Base-by-base conservation (phyloP, 345 rosid species). In the Cardamine resedifolia region DNA sequence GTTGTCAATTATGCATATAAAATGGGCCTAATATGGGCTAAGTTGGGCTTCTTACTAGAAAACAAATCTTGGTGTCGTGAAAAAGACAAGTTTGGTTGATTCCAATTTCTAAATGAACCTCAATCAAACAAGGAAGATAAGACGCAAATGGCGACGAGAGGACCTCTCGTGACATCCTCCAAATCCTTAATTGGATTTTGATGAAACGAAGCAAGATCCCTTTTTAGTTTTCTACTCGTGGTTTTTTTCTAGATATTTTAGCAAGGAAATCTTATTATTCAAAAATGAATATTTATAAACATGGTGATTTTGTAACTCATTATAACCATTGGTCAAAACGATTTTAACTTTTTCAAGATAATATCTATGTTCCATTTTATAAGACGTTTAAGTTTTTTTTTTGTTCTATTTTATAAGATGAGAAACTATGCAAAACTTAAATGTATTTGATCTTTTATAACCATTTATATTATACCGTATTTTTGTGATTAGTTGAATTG, bases 61-160 rank as follows among this genome's bases (percentile, higher is more conserved):
- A 58, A 66, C 78, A 74, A 66, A 58, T 20, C 1, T 27, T 18
- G 44, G 72, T 47, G 58, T 34, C 6, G 10, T 30, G 73, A 31
- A 51, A 39, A 60, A 30, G 70, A 75, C 57, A 52, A 55, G 24
- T 61, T 68, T 43, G 63, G 67, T 58, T 75, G 68, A 59, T 59
- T 49, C 62, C 28, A 39, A 28, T 30, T 5, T 74, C 56, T 53
- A 50, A 66, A 31, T 18, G 63, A 75, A 59, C 38, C 74, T 75
- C 69, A n/a, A 9, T 61, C 68, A 48, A 50, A 20, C 73, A 68
- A 1, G 11, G 24, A 75, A 75, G 78, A 75, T 75, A 75, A 75
- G 73, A 59, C 64, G 20, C 61, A n/a, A 28, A 38, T 14, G 26
- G 44, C 36, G 58, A n/a, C 19, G 20, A 52, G n/a, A n/a, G n/a